A percentile compares a stretch with the other conserved stretches of the same genome.
phyloP scores from a whole-genome alignment of 495 filamentous ascomycete species.

The Xylaria scruposa region DNA sequence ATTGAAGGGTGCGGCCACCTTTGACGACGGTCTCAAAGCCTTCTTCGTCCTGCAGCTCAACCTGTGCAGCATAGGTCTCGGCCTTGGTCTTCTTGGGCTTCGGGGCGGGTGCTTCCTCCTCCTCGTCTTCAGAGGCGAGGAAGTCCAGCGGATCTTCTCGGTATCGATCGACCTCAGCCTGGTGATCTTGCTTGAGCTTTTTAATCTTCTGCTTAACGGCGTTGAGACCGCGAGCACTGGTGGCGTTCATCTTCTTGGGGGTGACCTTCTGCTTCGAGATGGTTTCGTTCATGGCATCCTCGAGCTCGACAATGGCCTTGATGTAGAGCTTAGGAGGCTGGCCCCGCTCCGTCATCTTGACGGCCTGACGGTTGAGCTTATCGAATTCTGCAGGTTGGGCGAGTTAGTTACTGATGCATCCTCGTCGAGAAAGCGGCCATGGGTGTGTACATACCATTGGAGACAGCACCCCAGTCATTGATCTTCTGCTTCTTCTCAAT shows the following conservation, averaged over 20 bases:
- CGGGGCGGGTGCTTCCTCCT: conserved; percentile 57
- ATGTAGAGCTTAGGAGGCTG: conserved; percentile 88
- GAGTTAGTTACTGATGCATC: background rate
- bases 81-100: conserved; percentile 55
- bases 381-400: conserved; percentile 77
- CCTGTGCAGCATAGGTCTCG: conserved; percentile 49
- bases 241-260: conserved; percentile 98
- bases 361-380: conserved; percentile 90
- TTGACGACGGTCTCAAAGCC: conserved; percentile 87
- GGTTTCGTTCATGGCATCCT: conserved; percentile 94
- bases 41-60: conserved; percentile 71
- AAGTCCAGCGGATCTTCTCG: conserved; percentile 81
- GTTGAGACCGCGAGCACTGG: conserved; percentile 91
- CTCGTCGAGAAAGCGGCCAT: background rate
- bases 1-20: conserved; percentile 83
- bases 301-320: conserved; percentile 89
- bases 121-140: conserved; percentile 85
- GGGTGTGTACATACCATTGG: conserved; percentile 67
- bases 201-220: conserved; percentile 95
- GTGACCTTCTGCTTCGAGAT: conserved; percentile 93
- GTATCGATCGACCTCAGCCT: conserved; percentile 85
- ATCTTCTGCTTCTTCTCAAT: conserved; percentile 98
- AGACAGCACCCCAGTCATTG: conserved; percentile 93
- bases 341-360: conserved; percentile 76
- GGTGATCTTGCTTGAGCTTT: conserved; percentile 97